Percentiles rank a stretch among this genome's conserved stretches.
phyloP scores from a whole-genome alignment of 208 protist genomes.

The Endotrypanum monterogeii region DNA sequence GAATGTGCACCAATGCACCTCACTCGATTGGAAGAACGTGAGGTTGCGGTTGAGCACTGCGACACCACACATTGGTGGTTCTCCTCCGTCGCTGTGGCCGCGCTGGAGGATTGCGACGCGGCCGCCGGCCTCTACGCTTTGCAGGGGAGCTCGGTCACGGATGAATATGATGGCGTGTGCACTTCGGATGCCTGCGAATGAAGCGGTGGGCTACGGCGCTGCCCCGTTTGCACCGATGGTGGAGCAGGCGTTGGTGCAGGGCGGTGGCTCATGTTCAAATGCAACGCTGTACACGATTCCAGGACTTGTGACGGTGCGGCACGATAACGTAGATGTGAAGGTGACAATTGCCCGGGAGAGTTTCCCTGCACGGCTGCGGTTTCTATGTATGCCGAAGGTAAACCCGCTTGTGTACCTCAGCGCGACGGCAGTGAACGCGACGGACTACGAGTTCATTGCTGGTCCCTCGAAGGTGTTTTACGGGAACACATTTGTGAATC shows the following conservation, averaged over 20 bases:
- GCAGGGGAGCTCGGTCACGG: neutral
- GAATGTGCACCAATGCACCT: conserved; percentile 43
- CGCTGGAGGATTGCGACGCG: conserved; percentile 40
- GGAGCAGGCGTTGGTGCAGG: conserved; percentile 18
- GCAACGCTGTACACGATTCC: conserved; percentile 49
- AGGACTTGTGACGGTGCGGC: conserved; percentile 39
- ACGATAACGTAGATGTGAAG: conserved; percentile 46
- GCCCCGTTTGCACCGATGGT: conserved; percentile 25
- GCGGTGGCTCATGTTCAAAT: conserved; percentile 26
- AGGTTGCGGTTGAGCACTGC: conserved; percentile 54
- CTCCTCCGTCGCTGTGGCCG: conserved; percentile 32
- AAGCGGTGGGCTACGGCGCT: too few species aligned
- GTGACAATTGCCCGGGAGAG: conserved; percentile 41
- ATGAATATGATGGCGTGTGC: neutral
- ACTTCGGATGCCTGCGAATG: neutral
- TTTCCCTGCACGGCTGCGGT: conserved; percentile 42
- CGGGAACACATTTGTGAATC: conserved; percentile 49
- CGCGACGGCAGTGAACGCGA: conserved; percentile 48
- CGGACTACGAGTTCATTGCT: conserved; percentile 49
- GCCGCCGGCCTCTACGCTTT: neutral
- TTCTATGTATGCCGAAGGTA: conserved; percentile 41
- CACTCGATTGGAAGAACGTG: conserved; percentile 57
- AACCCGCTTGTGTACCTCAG: conserved; percentile 35
- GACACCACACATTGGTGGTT: conserved; percentile 38
- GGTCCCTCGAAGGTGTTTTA: conserved; percentile 53